phyloP scores from a whole-genome alignment of 2,329 filamentous ascomycete genomes.

The Colletotrichum horii region DNA sequence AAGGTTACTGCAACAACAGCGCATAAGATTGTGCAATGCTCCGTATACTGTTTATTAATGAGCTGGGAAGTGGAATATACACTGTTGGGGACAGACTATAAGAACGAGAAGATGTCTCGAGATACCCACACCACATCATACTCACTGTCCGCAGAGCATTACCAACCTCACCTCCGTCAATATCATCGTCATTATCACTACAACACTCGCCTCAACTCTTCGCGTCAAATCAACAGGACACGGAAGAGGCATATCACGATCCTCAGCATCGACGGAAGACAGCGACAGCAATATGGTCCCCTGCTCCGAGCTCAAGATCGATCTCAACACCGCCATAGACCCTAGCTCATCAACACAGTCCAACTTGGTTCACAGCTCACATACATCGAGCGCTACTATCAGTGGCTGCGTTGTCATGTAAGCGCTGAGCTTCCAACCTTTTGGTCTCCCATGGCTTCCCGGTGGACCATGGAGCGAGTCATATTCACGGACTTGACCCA shows the following conservation, averaged over 20 bases:
- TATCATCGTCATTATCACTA: background rate
- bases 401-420: conserved; percentile 3
- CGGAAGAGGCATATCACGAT: background rate
- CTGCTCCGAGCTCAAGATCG: background rate
- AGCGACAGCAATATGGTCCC: background rate
- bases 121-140: background rate
- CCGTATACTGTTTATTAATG: background rate
- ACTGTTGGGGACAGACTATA: background rate
- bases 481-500: background rate
- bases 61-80: background rate
- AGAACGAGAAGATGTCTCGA: background rate
- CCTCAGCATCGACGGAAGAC: background rate
- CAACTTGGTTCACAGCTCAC: background rate
- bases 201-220: background rate
- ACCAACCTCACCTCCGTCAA: background rate
- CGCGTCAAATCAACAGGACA: background rate
- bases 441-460: background rate
- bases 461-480: background rate
- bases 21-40: background rate
- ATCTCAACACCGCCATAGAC: background rate
- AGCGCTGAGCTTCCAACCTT: background rate
- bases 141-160: background rate
- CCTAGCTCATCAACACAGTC: background rate
- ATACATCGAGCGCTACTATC: background rate
- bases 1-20: background rate